Conservation (phyloP, 208 protist species). For the Acanthamoeba royreba region DNA sequence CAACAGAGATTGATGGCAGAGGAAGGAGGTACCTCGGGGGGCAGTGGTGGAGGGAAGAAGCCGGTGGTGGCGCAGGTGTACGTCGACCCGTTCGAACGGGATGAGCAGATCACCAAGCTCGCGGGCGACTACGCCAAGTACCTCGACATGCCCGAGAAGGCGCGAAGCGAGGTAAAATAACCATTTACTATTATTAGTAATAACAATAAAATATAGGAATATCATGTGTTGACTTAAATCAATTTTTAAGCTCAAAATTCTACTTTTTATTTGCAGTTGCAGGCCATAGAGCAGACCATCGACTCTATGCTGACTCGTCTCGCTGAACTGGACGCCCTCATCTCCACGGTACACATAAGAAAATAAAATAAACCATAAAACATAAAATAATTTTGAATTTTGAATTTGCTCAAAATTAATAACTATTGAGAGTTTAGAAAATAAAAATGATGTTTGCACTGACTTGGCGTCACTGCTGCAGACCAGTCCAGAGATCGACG, state of each 20-base stretch:
- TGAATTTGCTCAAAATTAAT: background rate
- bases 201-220: background rate
- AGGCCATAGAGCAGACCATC: background rate
- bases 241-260: background rate
- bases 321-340: background rate
- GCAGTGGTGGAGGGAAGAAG: background rate
- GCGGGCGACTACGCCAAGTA: background rate
- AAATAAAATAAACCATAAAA: background rate
- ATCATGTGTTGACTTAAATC: background rate
- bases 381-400: background rate
- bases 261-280: background rate
- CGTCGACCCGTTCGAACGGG: conserved; percentile 11
- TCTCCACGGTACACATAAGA: conserved; percentile 3
- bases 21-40: too few species aligned
- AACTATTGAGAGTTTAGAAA: background rate
- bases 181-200: background rate
- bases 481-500: conserved; percentile 14
- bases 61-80: background rate
- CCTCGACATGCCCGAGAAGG: background rate
- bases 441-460: background rate
- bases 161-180: background rate
- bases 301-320: conserved; percentile 22
- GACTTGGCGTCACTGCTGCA: background rate
- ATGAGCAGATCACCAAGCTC: conserved; percentile 36
- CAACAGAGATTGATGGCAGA: too few species aligned